phyloP scores from a whole-genome alignment of 1,139 yeast species.

The Candida sanyaensis region DNA sequence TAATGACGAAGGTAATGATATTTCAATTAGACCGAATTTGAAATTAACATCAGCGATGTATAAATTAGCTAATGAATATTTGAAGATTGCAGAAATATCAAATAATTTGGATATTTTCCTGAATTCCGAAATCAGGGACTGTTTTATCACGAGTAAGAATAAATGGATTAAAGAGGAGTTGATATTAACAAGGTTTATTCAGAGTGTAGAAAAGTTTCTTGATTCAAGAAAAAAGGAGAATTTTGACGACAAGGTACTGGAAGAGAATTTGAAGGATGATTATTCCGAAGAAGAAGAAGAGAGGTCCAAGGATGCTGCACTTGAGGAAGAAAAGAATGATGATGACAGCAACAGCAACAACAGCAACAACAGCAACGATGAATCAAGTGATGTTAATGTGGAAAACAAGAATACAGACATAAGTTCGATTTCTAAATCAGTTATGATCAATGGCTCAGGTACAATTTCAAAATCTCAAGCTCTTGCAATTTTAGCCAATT shows the following conservation, averaged over 20 bases:
- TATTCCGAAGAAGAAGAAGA: neutral
- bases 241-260: neutral
- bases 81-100: conserved; percentile 9
- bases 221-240: neutral
- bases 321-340: neutral
- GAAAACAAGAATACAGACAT: neutral
- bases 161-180: conserved; percentile 25
- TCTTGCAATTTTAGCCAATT: conserved; percentile 23
- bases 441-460: neutral
- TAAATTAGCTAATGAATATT: conserved; percentile 21
- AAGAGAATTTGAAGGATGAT: neutral
- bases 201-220: neutral
- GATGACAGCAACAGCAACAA: neutral
- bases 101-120: conserved; percentile 23
- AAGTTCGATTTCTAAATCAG: neutral
- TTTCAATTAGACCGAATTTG: conserved; percentile 27
- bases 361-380: neutral
- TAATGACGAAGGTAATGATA: conserved; percentile 9
- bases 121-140: conserved; percentile 15
- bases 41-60: conserved; percentile 24
- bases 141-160: conserved; percentile 27
- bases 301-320: neutral
- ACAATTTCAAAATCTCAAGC: conserved; percentile 5
- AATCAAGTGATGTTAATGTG: too few relatives aligned
- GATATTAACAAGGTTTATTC: conserved; percentile 2